Evolutionary conservation across 1,139 yeast species (phyloP), one percentile per base, ranked within the genome.

Genomic region (Lodderomyces orthopsilosis): DNA sequence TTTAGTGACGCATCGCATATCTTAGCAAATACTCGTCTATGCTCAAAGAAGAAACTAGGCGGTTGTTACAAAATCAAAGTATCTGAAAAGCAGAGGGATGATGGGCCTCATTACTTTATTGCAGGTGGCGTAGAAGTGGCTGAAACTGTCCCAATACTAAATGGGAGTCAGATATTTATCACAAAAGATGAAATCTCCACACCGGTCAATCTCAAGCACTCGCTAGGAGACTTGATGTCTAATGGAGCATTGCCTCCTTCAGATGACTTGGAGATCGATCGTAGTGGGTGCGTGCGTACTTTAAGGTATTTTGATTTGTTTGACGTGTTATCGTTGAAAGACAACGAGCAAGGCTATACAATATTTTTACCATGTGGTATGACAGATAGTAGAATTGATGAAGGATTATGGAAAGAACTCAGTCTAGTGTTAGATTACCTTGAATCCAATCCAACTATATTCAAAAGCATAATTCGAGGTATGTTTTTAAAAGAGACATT

Each of bases 331-430:
- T 58, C 61, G 10, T 75, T 80, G 43, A 71, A 76, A 17, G 75
- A 79, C 9, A 77, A 80, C 44, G 62, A 64, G 15, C 52, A 63
- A 17, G 95, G 96, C 0, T 88, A 87, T 65, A 80, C 97, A 0
- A 66, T 85, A 0, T 79, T 93, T 42, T 64, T 91, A 34, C 98
- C 98, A 0, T 83, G 93, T 48, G 82, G 87, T 21, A 48, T 39
- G 21, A 35, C 36, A 14, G 41, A 35, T n/a, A 30, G 34, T 13
- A 18, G 33, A 5, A 24, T 27, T 6, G 22, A 35, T 4, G 40
- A 36, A 7, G 54, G 55, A 2, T 27, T 94, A 0, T 91, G 97
- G 97, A 73, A 75, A 15, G 61, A 67, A 3, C 68, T 84, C 27
- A 90, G 84, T 1, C 66, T 93, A 35, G 75, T 83, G 1, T 66